Conservation (phyloP, 345 rosid species). For the Firmiana major region DNA sequence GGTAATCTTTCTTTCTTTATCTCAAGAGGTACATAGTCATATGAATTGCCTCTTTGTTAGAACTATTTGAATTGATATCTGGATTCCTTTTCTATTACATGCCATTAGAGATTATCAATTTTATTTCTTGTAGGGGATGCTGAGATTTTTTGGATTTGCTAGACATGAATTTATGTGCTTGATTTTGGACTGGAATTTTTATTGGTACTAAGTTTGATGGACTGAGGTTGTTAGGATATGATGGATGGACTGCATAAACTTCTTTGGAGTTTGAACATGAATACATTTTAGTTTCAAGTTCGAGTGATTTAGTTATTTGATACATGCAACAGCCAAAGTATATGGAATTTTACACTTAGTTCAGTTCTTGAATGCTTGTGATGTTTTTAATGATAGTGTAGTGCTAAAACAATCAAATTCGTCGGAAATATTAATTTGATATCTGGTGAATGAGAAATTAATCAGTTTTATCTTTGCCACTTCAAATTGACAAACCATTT, state of each 20-base stretch:
- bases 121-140: background rate
- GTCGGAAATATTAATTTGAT: background rate
- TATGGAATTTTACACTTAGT: background rate
- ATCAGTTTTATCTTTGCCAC: background rate
- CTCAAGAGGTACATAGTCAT: background rate
- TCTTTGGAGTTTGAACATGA: background rate
- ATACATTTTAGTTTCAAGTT: background rate
- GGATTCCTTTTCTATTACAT: background rate
- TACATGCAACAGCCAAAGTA: background rate
- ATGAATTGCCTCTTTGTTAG: background rate
- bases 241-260: background rate
- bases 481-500: background rate
- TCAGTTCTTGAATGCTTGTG: background rate
- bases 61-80: background rate
- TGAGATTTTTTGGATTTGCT: background rate
- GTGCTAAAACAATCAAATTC: background rate
- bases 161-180: background rate
- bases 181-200: background rate
- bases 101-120: background rate
- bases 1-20: slow-evolving; percentile 28
- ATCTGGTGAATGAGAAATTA: background rate
- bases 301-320: background rate
- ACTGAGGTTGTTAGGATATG: background rate
- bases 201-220: background rate
- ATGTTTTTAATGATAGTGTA: background rate